Evolutionary conservation across 305 asterid species (phyloP).

Genomic region (Rubia tinctorum): DNA sequence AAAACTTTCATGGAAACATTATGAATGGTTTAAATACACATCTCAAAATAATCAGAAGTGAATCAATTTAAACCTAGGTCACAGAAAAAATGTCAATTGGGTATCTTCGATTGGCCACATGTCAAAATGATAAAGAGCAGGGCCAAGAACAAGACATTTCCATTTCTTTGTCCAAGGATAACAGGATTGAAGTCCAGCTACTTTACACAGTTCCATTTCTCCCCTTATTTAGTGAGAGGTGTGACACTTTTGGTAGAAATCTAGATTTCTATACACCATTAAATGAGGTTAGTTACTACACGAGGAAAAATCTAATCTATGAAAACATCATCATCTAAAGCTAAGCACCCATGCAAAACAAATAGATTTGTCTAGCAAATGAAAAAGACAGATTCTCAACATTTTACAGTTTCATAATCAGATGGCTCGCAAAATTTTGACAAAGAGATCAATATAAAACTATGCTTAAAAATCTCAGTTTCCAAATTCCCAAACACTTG

Average conservation of each 20-base stretch:
- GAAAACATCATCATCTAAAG: too few species aligned
- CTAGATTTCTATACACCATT: too few species aligned
- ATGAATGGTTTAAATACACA: not conserved
- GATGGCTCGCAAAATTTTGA: not conserved
- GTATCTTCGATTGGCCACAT: not conserved
- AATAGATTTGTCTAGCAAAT: not conserved
- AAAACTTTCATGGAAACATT: not conserved
- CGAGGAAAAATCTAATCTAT: too few species aligned
- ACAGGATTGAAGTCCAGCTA: too few species aligned
- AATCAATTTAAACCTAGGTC: not conserved
- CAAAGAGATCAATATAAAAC: not conserved
- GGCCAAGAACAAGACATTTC: not conserved
- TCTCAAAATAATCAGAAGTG: not conserved
- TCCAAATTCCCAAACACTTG: not conserved
- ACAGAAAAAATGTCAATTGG: not conserved
- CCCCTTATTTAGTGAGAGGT: too few species aligned
- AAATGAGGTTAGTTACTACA: too few species aligned
- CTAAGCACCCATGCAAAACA: not conserved
- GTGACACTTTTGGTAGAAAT: too few species aligned
- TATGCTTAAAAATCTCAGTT: not conserved
- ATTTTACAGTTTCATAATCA: not conserved
- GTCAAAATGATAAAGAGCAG: too few species aligned
- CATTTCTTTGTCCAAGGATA: not conserved
- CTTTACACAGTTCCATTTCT: too few species aligned
- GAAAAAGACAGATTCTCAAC: not conserved